Conservation (phyloP, 768 basidiomycete genomes). For the Xerocomus potaroensis region DNA sequence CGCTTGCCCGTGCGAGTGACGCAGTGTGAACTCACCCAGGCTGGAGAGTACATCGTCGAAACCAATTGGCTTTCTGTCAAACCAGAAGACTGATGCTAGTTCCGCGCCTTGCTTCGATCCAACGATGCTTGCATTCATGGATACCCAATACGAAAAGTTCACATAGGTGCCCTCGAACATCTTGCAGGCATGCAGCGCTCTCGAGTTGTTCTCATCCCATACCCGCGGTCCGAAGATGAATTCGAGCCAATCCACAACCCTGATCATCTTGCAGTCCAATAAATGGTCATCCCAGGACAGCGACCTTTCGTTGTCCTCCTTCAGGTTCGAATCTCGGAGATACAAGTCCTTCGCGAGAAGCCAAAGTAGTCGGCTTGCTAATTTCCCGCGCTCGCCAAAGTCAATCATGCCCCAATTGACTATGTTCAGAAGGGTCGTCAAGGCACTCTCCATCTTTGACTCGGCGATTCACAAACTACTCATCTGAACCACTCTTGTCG, state of each 20-base stretch:
- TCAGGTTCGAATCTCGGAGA: not conserved
- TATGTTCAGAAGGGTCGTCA: too few species aligned
- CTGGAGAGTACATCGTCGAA: not conserved
- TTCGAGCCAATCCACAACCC: slow-evolving; percentile 9
- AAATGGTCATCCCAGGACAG: not conserved
- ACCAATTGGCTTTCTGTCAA: not conserved
- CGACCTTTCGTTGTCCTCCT: too few species aligned
- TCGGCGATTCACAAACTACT: too few species aligned
- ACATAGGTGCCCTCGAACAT: not conserved
- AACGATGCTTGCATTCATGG: not conserved
- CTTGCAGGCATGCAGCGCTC: not conserved
- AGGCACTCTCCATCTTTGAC: too few species aligned
- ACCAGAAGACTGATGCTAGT: not conserved
- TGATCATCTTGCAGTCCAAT: slow-evolving; percentile 8
- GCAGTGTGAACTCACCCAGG: not conserved
- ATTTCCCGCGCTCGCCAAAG: not conserved
- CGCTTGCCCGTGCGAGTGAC: not conserved
- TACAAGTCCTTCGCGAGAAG: not conserved
- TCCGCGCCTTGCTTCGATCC: not conserved
- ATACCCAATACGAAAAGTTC: not conserved
- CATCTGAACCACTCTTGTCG: slow-evolving; percentile 2
- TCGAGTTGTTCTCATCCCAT: not conserved
- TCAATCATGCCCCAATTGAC: slow-evolving; percentile 2
- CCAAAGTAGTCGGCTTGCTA: not conserved
- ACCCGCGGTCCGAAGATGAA: slow-evolving; percentile 5